Conservation (phyloP, 805 yeast species). For the Teunomyces gatunensis region DNA sequence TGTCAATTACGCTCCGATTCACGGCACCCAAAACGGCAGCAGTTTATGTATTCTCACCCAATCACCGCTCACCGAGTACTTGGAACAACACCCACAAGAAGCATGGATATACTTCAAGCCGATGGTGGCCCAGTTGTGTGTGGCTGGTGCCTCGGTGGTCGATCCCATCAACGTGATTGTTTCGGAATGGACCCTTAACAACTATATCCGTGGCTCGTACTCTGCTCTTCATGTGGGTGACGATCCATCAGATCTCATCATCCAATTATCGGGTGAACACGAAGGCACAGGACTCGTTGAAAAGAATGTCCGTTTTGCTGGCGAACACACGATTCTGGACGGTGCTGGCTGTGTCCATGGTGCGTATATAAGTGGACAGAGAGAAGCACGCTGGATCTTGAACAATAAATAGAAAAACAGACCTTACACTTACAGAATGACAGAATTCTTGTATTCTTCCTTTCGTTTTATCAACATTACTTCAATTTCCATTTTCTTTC, state of each 20-base stretch:
- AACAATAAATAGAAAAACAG: not conserved
- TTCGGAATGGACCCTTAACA: slow-evolving; percentile 79
- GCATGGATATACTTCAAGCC: slow-evolving; percentile 65
- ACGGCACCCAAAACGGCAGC: slow-evolving; percentile 36
- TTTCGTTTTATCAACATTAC: too few relatives aligned
- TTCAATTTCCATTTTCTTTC: too few relatives aligned
- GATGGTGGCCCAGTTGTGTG: slow-evolving; percentile 33
- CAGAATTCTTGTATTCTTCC: not conserved
- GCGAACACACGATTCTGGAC: slow-evolving; percentile 82
- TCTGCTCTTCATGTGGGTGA: slow-evolving; percentile 67
- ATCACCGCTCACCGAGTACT: slow-evolving; percentile 64
- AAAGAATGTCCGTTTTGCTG: slow-evolving; percentile 70
- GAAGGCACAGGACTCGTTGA: slow-evolving; percentile 44
- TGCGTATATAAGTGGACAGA: slow-evolving; percentile 73
- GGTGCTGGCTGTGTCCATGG: slow-evolving; percentile 94
- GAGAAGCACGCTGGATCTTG: slow-evolving; percentile 48
- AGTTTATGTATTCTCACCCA: slow-evolving; percentile 67
- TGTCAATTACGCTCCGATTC: slow-evolving; percentile 56
- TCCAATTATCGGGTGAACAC: slow-evolving; percentile 52
- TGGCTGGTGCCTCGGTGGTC: slow-evolving; percentile 15
- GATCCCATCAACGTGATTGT: slow-evolving; percentile 37
- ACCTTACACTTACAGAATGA: not conserved
- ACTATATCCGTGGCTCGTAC: slow-evolving; percentile 79
- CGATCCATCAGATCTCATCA: slow-evolving; percentile 61
- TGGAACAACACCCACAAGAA: slow-evolving; percentile 47